Base-by-base conservation (phyloP, 345 rosid genomes). In the Linum trigynum region DNA sequence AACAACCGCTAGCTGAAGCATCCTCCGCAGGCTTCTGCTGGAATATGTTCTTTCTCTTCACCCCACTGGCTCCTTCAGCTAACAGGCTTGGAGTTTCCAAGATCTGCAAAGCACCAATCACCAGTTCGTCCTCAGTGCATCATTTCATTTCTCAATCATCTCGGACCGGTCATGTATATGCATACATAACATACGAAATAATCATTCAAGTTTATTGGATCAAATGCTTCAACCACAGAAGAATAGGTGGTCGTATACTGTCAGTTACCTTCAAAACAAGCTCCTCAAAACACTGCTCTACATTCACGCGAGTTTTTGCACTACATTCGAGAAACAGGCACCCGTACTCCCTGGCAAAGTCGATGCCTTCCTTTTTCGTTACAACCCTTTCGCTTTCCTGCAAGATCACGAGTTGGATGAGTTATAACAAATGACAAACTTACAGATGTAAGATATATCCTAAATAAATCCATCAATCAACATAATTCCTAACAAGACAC, bases 371-470 rank as follows among this genome's bases (percentile, higher is more conserved):
- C 66, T 84, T 90, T 66, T 90, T 94, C 40, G 92, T 76, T 38
- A 94, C 97, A 65, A 84, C 97, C 76, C 97, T 87, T 67, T 88
- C 95, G 71, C 95, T 84, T 81, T 94, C 99, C 97, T 94, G 85
- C 12, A 69, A 72, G 57, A 56, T 7, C 43, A 57, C 63, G 17
- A 58, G 41, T 38, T 62, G 14, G 7, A 23, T n/a, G 10, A 32
- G 38, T 48, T 14, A 23, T 23, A 1, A 23, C 32, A 23, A 23
- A 23, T 23, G 32, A 48, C 53, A 48, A 12, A 48, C 53, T 41
- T 8, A 1, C 32, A 23, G 32, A 23, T 23, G 32, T 23, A 23
- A 23, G 32, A 23, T 23, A 23, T 23, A 23, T 23, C 32, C 32
- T 0, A 23, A 23, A 23, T 23, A 23, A 23, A 1, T 23, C 32